Evolutionary conservation across 257 asterid genomes (phyloP).

Genomic region (Capsicum rhomboideum): DNA sequence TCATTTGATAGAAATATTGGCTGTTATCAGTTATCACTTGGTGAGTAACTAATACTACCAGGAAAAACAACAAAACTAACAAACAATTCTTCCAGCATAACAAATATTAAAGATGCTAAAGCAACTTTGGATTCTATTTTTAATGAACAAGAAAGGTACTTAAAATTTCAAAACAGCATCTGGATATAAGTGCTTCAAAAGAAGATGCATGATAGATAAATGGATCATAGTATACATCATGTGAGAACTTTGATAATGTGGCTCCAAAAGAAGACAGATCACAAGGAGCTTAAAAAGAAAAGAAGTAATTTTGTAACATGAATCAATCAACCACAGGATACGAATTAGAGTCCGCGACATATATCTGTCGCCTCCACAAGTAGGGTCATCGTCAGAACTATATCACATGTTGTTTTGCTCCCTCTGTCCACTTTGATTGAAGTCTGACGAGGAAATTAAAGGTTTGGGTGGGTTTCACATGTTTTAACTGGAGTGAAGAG

Average conservation of each 20-base stretch:
- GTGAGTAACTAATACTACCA: not conserved
- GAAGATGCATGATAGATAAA: not conserved
- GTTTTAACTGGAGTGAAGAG: not conserved
- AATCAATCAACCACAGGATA: not conserved
- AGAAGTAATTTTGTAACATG: not conserved
- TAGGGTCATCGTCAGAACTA: not conserved
- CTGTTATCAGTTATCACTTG: not conserved
- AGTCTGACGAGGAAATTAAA: not conserved
- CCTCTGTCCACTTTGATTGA: not conserved
- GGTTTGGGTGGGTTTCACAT: not conserved
- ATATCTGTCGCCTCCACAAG: not conserved
- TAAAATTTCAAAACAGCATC: not conserved
- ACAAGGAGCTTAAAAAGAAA: not conserved
- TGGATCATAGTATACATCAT: not conserved
- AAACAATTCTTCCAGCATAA: not conserved
- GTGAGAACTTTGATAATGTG: not conserved
- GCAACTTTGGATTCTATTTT: not conserved
- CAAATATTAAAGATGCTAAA: not conserved
- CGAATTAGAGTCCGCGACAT: not conserved
- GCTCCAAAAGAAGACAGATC: not conserved
- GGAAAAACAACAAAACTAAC: not conserved
- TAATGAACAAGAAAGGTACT: not conserved
- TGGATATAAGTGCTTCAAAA: not conserved
- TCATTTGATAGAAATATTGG: not conserved
- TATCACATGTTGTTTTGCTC: not conserved